phyloP scores from a whole-genome alignment of 176 grass and related monocot species.

The Avena sativa region DNA sequence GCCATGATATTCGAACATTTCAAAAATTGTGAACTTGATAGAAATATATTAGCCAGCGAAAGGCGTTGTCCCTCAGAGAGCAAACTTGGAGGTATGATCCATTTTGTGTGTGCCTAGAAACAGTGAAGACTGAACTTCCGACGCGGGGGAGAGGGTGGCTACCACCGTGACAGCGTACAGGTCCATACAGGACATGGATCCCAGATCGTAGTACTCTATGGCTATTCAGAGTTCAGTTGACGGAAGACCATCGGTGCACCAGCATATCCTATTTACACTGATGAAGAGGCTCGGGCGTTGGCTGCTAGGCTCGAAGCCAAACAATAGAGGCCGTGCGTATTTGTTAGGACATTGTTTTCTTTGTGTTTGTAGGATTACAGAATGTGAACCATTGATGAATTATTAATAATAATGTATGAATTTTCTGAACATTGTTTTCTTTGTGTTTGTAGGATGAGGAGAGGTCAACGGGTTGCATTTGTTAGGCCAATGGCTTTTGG shows the following conservation, averaged over 20 bases:
- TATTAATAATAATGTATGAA: not conserved
- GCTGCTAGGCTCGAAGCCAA: too few species aligned
- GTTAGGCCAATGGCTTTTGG: not conserved
- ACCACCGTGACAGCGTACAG: not conserved
- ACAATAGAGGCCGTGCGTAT: too few species aligned
- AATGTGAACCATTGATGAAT: not conserved
- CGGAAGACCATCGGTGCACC: conserved; percentile 29
- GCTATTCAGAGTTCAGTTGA: not conserved
- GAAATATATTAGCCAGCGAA: not conserved
- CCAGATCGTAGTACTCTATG: not conserved
- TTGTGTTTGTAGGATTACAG: not conserved
- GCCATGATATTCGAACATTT: not conserved
- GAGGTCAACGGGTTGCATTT: not conserved
- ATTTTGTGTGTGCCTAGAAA: not conserved
- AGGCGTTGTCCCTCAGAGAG: not conserved
- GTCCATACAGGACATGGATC: not conserved
- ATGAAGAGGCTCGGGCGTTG: conserved; percentile 35
- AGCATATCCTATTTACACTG: conserved; percentile 50
- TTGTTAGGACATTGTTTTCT: too few species aligned
- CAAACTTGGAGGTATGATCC: not conserved
- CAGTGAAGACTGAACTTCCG: not conserved
- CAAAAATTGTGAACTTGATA: not conserved
- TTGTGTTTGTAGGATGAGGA: not conserved
- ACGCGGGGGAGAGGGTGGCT: not conserved
- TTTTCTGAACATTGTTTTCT: not conserved